Percentiles rank a stretch among this genome's conserved stretches.
Evolutionary conservation across 2,329 filamentous ascomycete genomes (phyloP).

Genomic region (Tolypocladium sp.): DNA sequence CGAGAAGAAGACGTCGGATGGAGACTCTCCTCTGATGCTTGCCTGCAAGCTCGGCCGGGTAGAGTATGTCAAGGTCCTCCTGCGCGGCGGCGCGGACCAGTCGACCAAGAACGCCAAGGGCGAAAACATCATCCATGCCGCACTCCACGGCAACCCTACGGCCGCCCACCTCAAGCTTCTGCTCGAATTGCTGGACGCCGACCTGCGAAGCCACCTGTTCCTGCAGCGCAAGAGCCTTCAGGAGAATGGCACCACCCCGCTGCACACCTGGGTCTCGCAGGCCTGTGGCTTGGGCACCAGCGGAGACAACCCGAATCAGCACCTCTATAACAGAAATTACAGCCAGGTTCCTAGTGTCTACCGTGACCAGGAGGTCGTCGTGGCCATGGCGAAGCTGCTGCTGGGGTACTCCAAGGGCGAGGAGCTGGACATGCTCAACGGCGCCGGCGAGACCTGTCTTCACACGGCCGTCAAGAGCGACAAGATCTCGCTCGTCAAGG

Average conservation of each 20-base stretch:
- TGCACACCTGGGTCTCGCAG: constrained; percentile 48
- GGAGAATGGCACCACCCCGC: constrained; percentile 49
- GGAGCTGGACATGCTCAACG: constrained; percentile 50
- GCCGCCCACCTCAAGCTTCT: constrained; percentile 32
- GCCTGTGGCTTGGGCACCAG: constrained; percentile 9
- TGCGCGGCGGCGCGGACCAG: constrained; percentile 62
- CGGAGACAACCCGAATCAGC: constrained; percentile 5
- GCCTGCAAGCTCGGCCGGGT: constrained; percentile 50
- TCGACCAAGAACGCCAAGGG: constrained; percentile 49
- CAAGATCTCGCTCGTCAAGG: constrained; percentile 24
- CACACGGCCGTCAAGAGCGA: constrained; percentile 43
- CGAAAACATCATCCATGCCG: constrained; percentile 61
- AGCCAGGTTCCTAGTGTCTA: constrained; percentile 10
- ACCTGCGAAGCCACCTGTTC: constrained; percentile 48
- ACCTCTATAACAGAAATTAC: constrained; percentile 5
- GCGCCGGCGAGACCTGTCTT: constrained; percentile 55
- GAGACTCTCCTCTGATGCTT: constrained; percentile 59
- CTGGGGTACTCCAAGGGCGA: constrained; percentile 46
- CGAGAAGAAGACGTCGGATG: constrained; percentile 48
- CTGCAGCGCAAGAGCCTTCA: constrained; percentile 44
- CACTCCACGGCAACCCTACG: constrained; percentile 25
- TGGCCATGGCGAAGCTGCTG: constrained; percentile 37
- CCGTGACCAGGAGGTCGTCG: constrained; percentile 17
- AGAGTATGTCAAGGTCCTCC: constrained; percentile 49
- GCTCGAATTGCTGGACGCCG: constrained; percentile 47